Evolutionary conservation across 2,329 filamentous ascomycete genomes (phyloP).

Genomic region (Calonectria montana): DNA sequence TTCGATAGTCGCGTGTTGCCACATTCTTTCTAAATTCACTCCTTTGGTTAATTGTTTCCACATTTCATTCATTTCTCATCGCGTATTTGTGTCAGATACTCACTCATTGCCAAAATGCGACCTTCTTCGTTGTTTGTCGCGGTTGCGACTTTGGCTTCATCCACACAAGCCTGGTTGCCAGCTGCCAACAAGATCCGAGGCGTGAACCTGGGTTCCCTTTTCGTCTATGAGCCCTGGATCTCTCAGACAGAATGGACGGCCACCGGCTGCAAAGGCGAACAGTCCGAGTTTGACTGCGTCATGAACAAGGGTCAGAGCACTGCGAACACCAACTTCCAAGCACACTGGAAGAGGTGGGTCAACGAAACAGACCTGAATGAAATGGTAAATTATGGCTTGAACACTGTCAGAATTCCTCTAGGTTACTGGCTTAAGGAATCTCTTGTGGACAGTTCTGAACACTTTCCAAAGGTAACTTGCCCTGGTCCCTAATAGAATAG

Average conservation of each 20-base stretch:
- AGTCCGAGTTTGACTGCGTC: conserved; percentile 67
- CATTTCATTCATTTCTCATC: background rate
- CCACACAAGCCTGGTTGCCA: conserved; percentile 37
- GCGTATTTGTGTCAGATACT: background rate
- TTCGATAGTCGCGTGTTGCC: background rate
- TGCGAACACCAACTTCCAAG: conserved; percentile 59
- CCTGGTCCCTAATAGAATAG: background rate
- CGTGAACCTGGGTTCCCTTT: conserved; percentile 65
- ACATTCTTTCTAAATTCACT: background rate
- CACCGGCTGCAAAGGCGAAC: conserved; percentile 59
- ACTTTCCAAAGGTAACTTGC: conserved; percentile 55
- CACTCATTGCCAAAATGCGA: conserved; percentile 22
- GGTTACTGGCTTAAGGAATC: conserved; percentile 67
- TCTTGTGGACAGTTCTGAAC: conserved; percentile 60
- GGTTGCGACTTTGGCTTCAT: conserved; percentile 26
- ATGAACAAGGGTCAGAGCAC: conserved; percentile 56
- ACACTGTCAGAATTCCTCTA: conserved; percentile 65
- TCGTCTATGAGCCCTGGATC: conserved; percentile 67
- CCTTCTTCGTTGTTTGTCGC: conserved; percentile 17
- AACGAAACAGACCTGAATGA: conserved; percentile 59
- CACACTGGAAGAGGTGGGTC: conserved; percentile 64
- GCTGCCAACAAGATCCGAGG: conserved; percentile 59
- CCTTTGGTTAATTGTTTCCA: background rate
- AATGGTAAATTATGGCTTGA: conserved; percentile 62
- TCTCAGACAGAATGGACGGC: conserved; percentile 55